phyloP scores from a whole-genome alignment of 2,329 filamentous ascomycete genomes.

The Nemania sp. region DNA sequence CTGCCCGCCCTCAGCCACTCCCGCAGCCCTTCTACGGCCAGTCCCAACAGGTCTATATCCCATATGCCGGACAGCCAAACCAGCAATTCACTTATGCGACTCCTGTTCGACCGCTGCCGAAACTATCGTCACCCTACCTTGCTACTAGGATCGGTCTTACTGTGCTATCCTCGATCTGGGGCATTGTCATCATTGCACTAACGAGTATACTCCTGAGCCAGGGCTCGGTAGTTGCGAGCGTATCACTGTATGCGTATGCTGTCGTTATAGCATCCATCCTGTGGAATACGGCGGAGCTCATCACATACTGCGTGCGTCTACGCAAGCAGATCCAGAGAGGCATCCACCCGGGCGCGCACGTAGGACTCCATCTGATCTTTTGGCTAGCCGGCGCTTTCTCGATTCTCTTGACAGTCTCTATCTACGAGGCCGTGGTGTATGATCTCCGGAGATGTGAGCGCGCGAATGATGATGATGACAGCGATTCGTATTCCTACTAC shows the following conservation, averaged over 20 bases:
- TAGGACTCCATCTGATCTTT: constrained; percentile 47
- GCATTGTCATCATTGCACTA: constrained; percentile 45
- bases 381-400: constrained; percentile 47
- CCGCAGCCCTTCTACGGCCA: constrained; percentile 38
- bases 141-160: constrained; percentile 45
- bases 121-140: constrained; percentile 44
- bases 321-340: constrained; percentile 45
- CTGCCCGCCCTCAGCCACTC: constrained; percentile 34
- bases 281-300: constrained; percentile 49
- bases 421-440: constrained; percentile 19
- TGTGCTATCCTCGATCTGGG: constrained; percentile 39
- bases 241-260: constrained; percentile 40
- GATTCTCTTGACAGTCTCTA: constrained; percentile 36
- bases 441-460: constrained; percentile 18
- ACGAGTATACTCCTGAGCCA: constrained; percentile 41
- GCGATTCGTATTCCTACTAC: constrained; percentile 28
- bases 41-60: constrained; percentile 37
- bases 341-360: constrained; percentile 51
- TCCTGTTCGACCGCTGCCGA: constrained; percentile 45
- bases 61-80: constrained; percentile 39
- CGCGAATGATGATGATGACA: constrained; percentile 18
- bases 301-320: constrained; percentile 46
- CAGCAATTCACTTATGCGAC: constrained; percentile 39
- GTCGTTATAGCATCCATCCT: constrained; percentile 45
- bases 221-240: constrained; percentile 13